Percentiles rank a stretch among this genome's conserved stretches.
Conservation (phyloP, 202 grass and related monocot species). For the Brachypodium distachyon region DNA sequence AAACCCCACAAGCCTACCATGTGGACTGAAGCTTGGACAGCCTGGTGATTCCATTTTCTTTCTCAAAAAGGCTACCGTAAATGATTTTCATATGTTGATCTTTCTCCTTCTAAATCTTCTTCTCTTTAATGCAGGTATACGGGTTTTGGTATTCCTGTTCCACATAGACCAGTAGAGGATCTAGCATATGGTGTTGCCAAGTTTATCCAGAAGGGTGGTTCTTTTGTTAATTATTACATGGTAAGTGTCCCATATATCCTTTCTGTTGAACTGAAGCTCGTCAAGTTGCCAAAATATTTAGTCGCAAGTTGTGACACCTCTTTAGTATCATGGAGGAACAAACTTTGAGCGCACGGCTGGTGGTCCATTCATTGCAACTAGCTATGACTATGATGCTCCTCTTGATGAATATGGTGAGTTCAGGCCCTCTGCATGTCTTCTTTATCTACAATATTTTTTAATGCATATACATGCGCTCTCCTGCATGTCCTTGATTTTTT, state of each 20-base stretch:
- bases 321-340: constrained; percentile 93
- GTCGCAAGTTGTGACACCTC: neutral
- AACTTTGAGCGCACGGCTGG: constrained; percentile 94
- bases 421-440: neutral
- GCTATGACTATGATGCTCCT: constrained; percentile 95
- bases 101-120: constrained; percentile 7
- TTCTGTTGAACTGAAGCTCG: constrained; percentile 6
- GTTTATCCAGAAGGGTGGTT: constrained; percentile 94
- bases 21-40: constrained; percentile 97
- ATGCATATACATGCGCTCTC: too few species aligned
- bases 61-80: neutral
- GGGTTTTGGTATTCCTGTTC: constrained; percentile 84
- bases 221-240: constrained; percentile 99
- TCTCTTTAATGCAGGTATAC: constrained; percentile 63
- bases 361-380: constrained; percentile 95
- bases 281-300: constrained; percentile 2
- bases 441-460: neutral
- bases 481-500: neutral
- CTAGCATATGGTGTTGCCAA: constrained; percentile 87
- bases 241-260: constrained; percentile 30
- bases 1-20: constrained; percentile 84
- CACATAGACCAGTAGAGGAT: constrained; percentile 84
- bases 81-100: neutral
- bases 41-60: constrained; percentile 52
- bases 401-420: constrained; percentile 88